Evolutionary conservation across 2,329 filamentous ascomycete genomes (phyloP).

Genomic region (Ophiostoma australiae): DNA sequence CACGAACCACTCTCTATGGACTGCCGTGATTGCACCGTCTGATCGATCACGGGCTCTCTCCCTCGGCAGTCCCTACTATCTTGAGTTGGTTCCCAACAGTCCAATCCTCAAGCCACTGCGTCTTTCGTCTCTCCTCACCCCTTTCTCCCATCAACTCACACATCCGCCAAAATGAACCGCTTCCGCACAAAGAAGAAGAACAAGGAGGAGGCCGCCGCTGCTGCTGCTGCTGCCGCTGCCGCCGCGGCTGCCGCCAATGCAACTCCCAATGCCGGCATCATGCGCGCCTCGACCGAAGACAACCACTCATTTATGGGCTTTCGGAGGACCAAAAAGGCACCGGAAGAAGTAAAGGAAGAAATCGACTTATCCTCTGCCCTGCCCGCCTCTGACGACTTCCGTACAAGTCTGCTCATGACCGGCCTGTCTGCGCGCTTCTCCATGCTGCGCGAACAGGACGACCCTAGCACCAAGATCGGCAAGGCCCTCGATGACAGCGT

Average conservation of each 20-base stretch:
- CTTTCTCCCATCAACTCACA: not conserved
- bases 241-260: conserved; percentile 23
- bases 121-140: not conserved
- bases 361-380: conserved; percentile 70
- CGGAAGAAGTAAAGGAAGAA: conserved; percentile 50
- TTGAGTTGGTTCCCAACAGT: not conserved
- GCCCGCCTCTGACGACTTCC: conserved; percentile 81
- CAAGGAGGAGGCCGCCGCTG: conserved; percentile 46
- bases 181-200: conserved; percentile 69
- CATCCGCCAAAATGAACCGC: conserved; percentile 59
- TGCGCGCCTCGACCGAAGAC: conserved; percentile 50
- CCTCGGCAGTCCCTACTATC: conserved; percentile 1
- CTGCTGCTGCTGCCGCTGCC: conserved; percentile 20
- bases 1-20: not conserved
- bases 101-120: not conserved
- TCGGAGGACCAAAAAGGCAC: conserved; percentile 50
- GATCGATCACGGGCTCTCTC: conserved; percentile 11
- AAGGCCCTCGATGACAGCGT: conserved; percentile 96
- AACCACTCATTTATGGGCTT: conserved; percentile 48
- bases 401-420: conserved; percentile 93
- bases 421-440: conserved; percentile 92
- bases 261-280: not conserved
- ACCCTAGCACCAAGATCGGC: conserved; percentile 80
- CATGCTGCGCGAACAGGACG: conserved; percentile 92
- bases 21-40: conserved; percentile 13